These are phyloP conservation scores for Gaillardinia entomophila DNA, from an alignment of 805 yeast genomes.

Conservation along the genomic window DNA sequence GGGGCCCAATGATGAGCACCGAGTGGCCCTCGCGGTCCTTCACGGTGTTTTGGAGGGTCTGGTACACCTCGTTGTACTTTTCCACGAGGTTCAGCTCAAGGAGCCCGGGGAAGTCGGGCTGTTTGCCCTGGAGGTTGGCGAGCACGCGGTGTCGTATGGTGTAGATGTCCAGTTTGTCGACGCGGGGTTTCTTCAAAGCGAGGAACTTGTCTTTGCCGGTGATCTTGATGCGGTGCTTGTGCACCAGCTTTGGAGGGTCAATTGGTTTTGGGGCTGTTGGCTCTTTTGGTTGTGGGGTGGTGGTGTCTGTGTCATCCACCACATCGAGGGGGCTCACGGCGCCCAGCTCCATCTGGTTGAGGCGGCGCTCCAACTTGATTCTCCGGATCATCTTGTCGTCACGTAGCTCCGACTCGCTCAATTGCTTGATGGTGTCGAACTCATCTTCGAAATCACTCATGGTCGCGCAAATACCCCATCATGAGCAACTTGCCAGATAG, in stretches of 20 bases:
- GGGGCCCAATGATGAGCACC: constrained; percentile 71
- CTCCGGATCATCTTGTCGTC: constrained; percentile 12
- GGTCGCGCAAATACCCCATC: too few relatives aligned
- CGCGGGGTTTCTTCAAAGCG: too few relatives aligned
- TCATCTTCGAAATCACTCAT: constrained; percentile 25
- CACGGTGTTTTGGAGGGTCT: constrained; percentile 59
- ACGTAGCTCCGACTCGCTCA: constrained; percentile 13
- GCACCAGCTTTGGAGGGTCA: too few relatives aligned
- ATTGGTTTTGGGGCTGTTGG: too few relatives aligned
- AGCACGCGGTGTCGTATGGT: constrained; percentile 10
- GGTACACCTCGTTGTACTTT: constrained; percentile 46
- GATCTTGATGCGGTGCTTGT: too few relatives aligned
- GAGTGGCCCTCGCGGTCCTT: constrained; percentile 75
- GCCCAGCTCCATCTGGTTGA: too few relatives aligned
- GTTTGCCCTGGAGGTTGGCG: constrained; percentile 14
- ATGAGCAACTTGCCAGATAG: constrained; percentile 32
- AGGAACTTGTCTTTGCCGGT: too few relatives aligned
- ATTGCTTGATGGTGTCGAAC: constrained; percentile 20
- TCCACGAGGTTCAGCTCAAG: constrained; percentile 11
- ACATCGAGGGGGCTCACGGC: too few relatives aligned
- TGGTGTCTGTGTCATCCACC: too few relatives aligned
- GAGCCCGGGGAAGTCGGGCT: constrained; percentile 11
- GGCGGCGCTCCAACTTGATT: constrained; percentile 7
- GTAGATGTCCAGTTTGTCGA: too few relatives aligned
- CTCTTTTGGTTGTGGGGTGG: too few relatives aligned